Base-by-base conservation (phyloP, 2,329 filamentous ascomycete genomes). In the Colletotrichum shisoi region DNA sequence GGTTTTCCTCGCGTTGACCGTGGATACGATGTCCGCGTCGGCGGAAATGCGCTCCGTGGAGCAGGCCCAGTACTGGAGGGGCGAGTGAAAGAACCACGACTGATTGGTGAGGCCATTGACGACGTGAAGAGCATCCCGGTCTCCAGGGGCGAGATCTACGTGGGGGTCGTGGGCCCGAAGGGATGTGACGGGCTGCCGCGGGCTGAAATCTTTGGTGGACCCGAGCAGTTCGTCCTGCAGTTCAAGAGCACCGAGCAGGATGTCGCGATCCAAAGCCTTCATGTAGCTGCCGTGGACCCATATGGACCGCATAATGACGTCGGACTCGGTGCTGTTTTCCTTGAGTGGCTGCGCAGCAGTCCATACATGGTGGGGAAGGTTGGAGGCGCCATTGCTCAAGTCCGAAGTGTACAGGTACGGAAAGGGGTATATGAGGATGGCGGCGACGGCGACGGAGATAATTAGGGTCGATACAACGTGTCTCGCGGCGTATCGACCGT, bases 221-320 rank as follows among this genome's bases (percentile, higher is more conserved):
- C 89, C 90, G 13, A 94, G 81, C 2, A 94, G 80, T 64, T 84
- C 82, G 73, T 92, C 83, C 74, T 94, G 91, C 57, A 94, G 82
- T 69, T 87, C 82, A 53, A 94, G 80, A 9, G 90, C 90, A 49
- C 86, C 84, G 39, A 85, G 80, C 51, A 94, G 80, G 12, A 94
- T 84, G 7, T 88, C 81, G 58, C 83, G 82, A 57, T 91, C 82
- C 42, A 94, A 82, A 12, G 91, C 91, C 72, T 88, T 84, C 89
- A 94, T 94, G 74, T 93, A 93, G 75, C 86, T 89, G 69, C 90
- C 91, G 73, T 94, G 91, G 17, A 94, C 84, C 91, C 91, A 94
- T 63, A 92, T 85, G 64, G 91, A 91, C 71, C 91, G 89, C 87
- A 94, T 91, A 63, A 91, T 87, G n/a, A 94, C 87, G 75, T 94